phyloP scores from a whole-genome alignment of 2,329 filamentous ascomycete genomes.

The Zelopaecilomyces penicillatus region DNA sequence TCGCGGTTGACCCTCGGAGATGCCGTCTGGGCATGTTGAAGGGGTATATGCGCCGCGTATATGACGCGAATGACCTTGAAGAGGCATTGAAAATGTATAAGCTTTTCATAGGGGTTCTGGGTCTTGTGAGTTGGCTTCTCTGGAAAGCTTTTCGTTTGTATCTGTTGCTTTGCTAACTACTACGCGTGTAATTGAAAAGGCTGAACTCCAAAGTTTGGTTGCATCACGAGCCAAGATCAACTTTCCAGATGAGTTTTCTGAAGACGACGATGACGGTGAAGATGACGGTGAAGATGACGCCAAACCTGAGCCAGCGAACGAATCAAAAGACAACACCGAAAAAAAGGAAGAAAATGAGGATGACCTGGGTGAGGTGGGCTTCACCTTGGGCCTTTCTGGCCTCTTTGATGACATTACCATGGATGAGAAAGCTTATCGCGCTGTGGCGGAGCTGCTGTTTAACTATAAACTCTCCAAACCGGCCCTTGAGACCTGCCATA shows the following conservation, averaged over 20 bases:
- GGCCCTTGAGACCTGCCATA: conserved; percentile 12
- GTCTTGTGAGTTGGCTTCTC: conserved; percentile 7
- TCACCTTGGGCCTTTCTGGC: conserved; percentile 11
- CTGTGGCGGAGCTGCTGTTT: conserved; percentile 13
- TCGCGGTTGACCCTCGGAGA: conserved; percentile 12
- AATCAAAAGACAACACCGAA: background rate
- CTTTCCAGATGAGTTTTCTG: conserved; percentile 8
- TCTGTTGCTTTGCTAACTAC: background rate
- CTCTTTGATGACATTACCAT: conserved; percentile 14
- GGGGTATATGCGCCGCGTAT: conserved; percentile 12
- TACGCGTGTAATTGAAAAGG: conserved; percentile 4
- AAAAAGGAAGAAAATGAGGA: conserved; percentile 1
- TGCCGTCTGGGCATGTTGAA: conserved; percentile 12
- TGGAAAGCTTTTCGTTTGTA: background rate
- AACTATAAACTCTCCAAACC: conserved; percentile 8
- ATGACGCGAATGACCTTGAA: conserved; percentile 5
- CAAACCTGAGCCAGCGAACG: background rate
- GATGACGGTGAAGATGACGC: background rate
- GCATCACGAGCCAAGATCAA: conserved; percentile 11
- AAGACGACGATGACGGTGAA: background rate
- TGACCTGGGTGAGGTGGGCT: conserved; percentile 3
- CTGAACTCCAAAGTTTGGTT: conserved; percentile 10
- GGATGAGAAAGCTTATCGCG: conserved; percentile 12
- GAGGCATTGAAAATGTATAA: conserved; percentile 8
- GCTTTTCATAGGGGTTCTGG: conserved; percentile 7